Base-by-base conservation (phyloP, 78 protist species). In the Ministeria vibrans region DNA sequence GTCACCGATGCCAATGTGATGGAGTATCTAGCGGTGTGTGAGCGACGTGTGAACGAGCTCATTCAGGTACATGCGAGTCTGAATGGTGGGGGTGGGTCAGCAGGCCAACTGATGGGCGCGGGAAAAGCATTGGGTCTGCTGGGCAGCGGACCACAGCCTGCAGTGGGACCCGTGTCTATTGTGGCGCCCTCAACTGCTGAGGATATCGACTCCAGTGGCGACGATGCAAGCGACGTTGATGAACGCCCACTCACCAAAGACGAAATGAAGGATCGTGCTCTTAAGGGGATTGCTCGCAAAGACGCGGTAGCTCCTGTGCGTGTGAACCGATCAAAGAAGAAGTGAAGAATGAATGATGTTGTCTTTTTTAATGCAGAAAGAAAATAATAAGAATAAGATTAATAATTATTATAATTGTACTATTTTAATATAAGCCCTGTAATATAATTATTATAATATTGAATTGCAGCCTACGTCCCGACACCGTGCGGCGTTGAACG, bases 1-100 rank as follows among this genome's bases (percentile, higher is more conserved):
- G 77, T 78, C 75, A 83, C 83, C 32, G 87, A 83, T n/a, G 0
- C 44, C 15, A 83, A 83, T 61, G 61, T 83, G 78, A 78, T 78
- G 83, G 13, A 46, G 66, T 59, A 59, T 11, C 66, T 59, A 11
- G 66, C 36, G 36, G 28, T 59, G 36, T 28, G 20, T 11, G 66
- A 59, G 66, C 66, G 28, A 30, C 66, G 66, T 30, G 66, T 59
- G 66, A 59, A 59, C 66, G 66, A 59, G 66, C 20, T 59, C 36
- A 23, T 59, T 13, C 66, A 59, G 66, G 28, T 59, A 30, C 28
- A 59, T 30, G 36, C 20, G 36, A 28, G 20, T 11, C 20, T 59
- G 66, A 59, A 59, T 30, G 66, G 36, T 30, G 28, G 28, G 66
- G 66, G 28, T 27, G n/a, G n/a, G n/a, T n/a, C n/a, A n/a, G n/a